Evolutionary conservation across 129 eudicot genomes (phyloP).

Genomic region (Centella asiatica): DNA sequence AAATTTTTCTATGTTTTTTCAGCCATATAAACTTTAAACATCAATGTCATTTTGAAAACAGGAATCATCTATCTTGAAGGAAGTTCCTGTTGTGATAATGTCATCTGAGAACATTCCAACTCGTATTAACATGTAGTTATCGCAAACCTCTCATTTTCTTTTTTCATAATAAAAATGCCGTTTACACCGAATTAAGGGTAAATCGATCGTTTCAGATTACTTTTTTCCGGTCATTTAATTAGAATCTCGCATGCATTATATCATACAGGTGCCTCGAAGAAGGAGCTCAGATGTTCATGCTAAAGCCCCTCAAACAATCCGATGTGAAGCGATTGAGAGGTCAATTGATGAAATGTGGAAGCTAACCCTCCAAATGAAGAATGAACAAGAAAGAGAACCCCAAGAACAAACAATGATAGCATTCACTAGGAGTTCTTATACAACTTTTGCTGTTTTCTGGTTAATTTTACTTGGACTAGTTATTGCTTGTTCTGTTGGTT

Average conservation of each 20-base stretch:
- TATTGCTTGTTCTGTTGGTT: no score
- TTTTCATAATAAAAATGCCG: no score
- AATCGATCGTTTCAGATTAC: no score
- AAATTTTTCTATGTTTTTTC: no score
- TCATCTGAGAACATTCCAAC: conserved; percentile 82
- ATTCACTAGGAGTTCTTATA: background rate
- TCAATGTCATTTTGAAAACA: conserved; percentile 17
- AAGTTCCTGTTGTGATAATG: conserved; percentile 76
- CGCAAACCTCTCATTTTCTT: no score
- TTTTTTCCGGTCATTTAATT: background rate
- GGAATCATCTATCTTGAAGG: conserved; percentile 69
- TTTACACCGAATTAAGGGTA: no score
- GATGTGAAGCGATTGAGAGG: conserved; percentile 62
- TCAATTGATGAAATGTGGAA: conserved; percentile 32
- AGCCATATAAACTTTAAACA: background rate
- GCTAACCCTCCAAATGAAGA: background rate
- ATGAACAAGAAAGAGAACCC: background rate
- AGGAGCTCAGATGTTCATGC: conserved; percentile 77
- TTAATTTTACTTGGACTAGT: no score
- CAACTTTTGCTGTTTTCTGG: background rate
- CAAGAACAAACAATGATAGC: background rate
- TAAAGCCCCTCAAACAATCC: conserved; percentile 62
- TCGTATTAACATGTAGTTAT: conserved; percentile 52
- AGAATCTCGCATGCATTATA: background rate
- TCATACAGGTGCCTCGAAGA: conserved; percentile 63